These are phyloP conservation scores for Bimuria novae-zelandiae DNA, from an alignment of 2,329 filamentous ascomycete genomes.

Conservation along the genomic window DNA sequence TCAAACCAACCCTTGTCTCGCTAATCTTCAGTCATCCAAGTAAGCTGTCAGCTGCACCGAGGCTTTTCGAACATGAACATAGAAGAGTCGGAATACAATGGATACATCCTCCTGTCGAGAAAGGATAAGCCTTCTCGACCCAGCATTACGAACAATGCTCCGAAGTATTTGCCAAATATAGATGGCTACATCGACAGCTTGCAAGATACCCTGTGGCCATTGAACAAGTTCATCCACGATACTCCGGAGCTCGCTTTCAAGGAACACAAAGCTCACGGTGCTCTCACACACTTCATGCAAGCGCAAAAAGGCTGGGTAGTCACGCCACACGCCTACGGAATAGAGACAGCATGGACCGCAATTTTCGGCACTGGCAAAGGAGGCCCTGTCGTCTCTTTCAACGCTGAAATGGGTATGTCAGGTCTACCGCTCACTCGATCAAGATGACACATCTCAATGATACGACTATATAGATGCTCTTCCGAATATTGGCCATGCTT, in stretches of 20 bases:
- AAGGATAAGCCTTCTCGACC: not conserved
- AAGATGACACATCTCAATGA: constrained; percentile 19
- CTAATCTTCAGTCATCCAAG: not conserved
- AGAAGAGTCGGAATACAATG: constrained; percentile 17
- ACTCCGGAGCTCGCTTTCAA: constrained; percentile 28
- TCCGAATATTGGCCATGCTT: constrained; percentile 50
- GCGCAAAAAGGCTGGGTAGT: constrained; percentile 55
- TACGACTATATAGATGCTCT: constrained; percentile 40
- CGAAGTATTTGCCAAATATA: constrained; percentile 13
- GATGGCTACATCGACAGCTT: constrained; percentile 11
- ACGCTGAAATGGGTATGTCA: constrained; percentile 43
- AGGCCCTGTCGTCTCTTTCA: constrained; percentile 54
- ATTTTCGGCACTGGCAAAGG: constrained; percentile 53
- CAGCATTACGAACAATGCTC: not conserved
- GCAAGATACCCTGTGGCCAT: constrained; percentile 43
- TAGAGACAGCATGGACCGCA: constrained; percentile 60
- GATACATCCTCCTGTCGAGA: constrained; percentile 14
- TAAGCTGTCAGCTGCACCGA: not conserved
- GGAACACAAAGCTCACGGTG: constrained; percentile 29
- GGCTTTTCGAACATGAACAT: constrained; percentile 2
- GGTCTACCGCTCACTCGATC: not conserved
- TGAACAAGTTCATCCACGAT: constrained; percentile 26
- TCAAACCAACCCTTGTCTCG: not conserved
- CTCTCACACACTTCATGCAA: constrained; percentile 26
- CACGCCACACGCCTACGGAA: constrained; percentile 56